A percentile compares a stretch with the other conserved stretches of the same genome.
phyloP scores from a whole-genome alignment of 768 basidiomycete genomes.

The Pisolithus marmoratus region DNA sequence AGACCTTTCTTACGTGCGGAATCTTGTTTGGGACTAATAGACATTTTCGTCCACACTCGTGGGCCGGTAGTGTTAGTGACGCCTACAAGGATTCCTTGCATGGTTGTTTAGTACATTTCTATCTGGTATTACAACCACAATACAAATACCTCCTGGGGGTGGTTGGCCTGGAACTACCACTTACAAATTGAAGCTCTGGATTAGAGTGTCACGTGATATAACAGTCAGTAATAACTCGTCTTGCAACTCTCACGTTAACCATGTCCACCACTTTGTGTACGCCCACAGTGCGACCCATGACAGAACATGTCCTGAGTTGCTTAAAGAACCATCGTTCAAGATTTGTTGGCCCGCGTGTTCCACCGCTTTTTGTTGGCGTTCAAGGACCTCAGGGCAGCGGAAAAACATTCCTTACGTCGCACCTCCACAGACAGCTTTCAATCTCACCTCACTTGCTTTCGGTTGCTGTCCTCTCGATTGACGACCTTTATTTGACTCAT shows the following conservation, averaged over 20 bases:
- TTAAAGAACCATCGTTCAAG: constrained; percentile 27
- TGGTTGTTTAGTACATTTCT: not conserved
- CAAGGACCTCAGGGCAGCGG: constrained; percentile 96
- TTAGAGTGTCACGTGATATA: no score
- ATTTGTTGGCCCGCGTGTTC: constrained; percentile 4
- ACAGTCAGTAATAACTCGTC: no score
- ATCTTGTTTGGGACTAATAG: constrained; percentile 1
- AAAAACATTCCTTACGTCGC: constrained; percentile 74
- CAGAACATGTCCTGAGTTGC: constrained; percentile 34
- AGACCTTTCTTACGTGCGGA: constrained; percentile 2
- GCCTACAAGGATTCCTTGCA: not conserved
- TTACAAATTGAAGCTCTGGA: no score
- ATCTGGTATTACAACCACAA: no score
- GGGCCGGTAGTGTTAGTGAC: not conserved
- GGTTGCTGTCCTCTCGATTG: constrained; percentile 66
- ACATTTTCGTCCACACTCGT: constrained; percentile 1
- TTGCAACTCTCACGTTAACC: not conserved
- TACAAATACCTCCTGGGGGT: no score
- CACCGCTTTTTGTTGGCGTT: constrained; percentile 77
- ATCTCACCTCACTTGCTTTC: constrained; percentile 44
- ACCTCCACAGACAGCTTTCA: constrained; percentile 41
- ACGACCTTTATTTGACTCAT: constrained; percentile 84
- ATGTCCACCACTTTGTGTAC: constrained; percentile 8
- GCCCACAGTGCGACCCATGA: constrained; percentile 35
- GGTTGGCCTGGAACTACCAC: no score